Conservation (phyloP, 1,284 basidiomycete genomes). For the Chiua sp. region DNA sequence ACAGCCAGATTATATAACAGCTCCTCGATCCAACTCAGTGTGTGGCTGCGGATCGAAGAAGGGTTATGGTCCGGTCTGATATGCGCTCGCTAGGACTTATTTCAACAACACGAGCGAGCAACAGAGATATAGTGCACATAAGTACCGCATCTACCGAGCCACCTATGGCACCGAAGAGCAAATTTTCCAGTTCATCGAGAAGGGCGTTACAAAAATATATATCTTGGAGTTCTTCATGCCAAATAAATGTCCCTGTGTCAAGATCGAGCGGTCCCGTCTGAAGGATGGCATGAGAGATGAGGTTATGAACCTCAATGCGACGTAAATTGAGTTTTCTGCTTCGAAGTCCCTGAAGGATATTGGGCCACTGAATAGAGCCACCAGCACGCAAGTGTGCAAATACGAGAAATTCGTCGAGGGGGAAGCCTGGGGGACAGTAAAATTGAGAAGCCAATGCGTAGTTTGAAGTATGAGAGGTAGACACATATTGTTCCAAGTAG, state of each 20-base stretch:
- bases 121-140: constrained; percentile 38
- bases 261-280: too few relatives aligned
- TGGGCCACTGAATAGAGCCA: too few relatives aligned
- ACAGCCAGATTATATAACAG: constrained; percentile 39
- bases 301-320: too few relatives aligned
- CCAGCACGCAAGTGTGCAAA: too few relatives aligned
- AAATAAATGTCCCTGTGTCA: constrained; percentile 24
- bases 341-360: too few relatives aligned
- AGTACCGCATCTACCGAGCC: constrained; percentile 46
- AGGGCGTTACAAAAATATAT: constrained; percentile 38
- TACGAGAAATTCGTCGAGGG: too few relatives aligned
- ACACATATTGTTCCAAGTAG: too few relatives aligned
- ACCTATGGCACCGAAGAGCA: constrained; percentile 33
- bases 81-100: constrained; percentile 19
- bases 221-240: constrained; percentile 40
- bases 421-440: constrained; percentile 41
- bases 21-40: too few relatives aligned
- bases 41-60: constrained; percentile 41
- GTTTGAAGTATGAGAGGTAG: constrained; percentile 42
- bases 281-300: too few relatives aligned
- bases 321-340: too few relatives aligned
- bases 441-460: constrained; percentile 45
- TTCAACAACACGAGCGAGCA: constrained; percentile 41
- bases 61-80: constrained; percentile 10
- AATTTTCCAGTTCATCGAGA: constrained; percentile 35